phyloP scores from a whole-genome alignment of 23 red algal genomes.

The Cyanidium caldarium region DNA sequence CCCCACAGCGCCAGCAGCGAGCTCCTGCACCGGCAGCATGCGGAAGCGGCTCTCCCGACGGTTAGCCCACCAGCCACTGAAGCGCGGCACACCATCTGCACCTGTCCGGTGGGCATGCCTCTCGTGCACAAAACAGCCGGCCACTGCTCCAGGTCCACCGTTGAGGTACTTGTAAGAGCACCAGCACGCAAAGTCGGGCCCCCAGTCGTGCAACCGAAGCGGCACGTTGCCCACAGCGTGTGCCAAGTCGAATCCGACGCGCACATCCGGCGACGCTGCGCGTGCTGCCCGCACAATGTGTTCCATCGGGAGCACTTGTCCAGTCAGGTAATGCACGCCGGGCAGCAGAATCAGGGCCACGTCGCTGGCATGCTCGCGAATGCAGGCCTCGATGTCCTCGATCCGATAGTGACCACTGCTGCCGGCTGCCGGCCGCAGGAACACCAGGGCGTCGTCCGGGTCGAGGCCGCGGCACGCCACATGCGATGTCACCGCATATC shows the following conservation, averaged over 20 bases:
- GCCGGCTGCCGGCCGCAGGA: constrained; percentile 12
- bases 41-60: constrained; percentile 38
- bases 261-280: constrained; percentile 8
- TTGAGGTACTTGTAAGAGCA: constrained; percentile 97
- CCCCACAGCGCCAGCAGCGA: constrained; percentile 23
- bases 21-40: constrained; percentile 27
- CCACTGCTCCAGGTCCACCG: constrained; percentile 59
- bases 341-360: constrained; percentile 75
- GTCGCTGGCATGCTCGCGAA: constrained; percentile 6
- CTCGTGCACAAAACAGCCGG: constrained; percentile 60
- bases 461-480: constrained; percentile 24
- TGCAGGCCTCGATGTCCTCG: constrained; percentile 19
- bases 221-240: constrained; percentile 90
- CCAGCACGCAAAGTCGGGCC: constrained; percentile 78
- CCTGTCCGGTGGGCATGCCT: constrained; percentile 12
- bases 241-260: constrained; percentile 72
- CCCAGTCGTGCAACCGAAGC: constrained; percentile 75
- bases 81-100: constrained; percentile 14
- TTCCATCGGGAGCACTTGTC: constrained; percentile 80
- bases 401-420: constrained; percentile 10
- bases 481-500: constrained; percentile 60
- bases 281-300: constrained; percentile 5
- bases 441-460: constrained; percentile 8
- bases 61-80: constrained; percentile 85
- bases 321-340: constrained; percentile 82